A percentile compares a stretch with the other conserved stretches of the same genome.
These are phyloP conservation scores for Curvularia eragrostidis DNA, from an alignment of 2,329 filamentous ascomycete species.

Conservation along the genomic window DNA sequence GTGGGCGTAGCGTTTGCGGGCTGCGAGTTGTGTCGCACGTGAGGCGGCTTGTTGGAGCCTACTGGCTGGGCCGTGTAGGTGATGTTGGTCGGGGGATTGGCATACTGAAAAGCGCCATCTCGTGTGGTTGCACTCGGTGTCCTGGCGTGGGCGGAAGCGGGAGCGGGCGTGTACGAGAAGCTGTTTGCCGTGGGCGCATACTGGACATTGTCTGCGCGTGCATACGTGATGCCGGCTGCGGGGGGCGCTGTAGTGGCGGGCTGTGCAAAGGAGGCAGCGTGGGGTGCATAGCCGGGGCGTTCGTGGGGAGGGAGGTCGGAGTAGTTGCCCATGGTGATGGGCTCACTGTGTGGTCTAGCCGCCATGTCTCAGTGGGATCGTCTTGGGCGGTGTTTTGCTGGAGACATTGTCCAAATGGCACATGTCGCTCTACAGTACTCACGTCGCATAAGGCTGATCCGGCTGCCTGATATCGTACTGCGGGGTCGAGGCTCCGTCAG, in stretches of 20 bases:
- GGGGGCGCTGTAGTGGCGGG: conserved; percentile 23
- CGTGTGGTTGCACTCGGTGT: conserved; percentile 24
- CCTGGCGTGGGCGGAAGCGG: conserved; percentile 30
- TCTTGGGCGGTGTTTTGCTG: conserved; percentile 11
- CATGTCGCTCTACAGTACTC: conserved; percentile 33
- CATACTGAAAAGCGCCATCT: conserved; percentile 48
- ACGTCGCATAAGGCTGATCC: conserved; percentile 42
- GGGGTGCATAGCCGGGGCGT: conserved; percentile 47
- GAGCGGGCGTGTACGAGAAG: conserved; percentile 40
- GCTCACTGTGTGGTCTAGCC: conserved; percentile 38
- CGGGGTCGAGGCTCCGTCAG: conserved; percentile 43
- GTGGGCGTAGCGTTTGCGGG: conserved; percentile 26
- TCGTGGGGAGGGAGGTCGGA: conserved; percentile 54
- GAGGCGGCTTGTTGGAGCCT: conserved; percentile 29
- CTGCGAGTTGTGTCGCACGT: conserved; percentile 38
- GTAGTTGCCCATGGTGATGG: conserved; percentile 55
- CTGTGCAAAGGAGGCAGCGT: conserved; percentile 14
- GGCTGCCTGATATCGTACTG: conserved; percentile 54
- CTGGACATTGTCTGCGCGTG: conserved; percentile 37
- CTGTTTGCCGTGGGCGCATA: conserved; percentile 40
- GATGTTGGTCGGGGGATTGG: conserved; percentile 50
- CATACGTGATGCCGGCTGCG: conserved; percentile 30
- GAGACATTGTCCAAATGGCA: conserved; percentile 2
- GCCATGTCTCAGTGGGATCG: conserved; percentile 42
- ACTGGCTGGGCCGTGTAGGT: conserved; percentile 54